A percentile compares a stretch with the other conserved stretches of the same genome.
Evolutionary conservation across 768 basidiomycete genomes (phyloP).

Genomic region (Pisolithus albus): DNA sequence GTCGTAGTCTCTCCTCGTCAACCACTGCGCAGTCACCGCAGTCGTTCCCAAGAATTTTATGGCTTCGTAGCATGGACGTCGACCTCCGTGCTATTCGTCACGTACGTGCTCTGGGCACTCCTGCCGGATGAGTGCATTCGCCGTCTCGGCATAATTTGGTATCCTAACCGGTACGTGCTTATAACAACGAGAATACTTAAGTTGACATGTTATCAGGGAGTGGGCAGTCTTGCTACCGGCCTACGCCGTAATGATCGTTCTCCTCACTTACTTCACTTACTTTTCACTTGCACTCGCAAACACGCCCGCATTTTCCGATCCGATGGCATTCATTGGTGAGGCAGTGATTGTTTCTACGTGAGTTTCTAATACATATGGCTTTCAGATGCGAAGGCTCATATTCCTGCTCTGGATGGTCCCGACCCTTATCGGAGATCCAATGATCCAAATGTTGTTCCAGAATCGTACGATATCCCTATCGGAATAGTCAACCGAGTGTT

Average conservation of each 20-base stretch:
- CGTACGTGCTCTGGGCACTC: slow-evolving; percentile 77
- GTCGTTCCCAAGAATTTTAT: slow-evolving; percentile 78
- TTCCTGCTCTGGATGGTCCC: slow-evolving; percentile 32
- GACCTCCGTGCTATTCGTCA: slow-evolving; percentile 60
- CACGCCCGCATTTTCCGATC: slow-evolving; percentile 65
- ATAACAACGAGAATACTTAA: not conserved
- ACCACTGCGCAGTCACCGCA: slow-evolving; percentile 41
- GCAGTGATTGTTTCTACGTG: slow-evolving; percentile 7
- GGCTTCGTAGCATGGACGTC: slow-evolving; percentile 86
- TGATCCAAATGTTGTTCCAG: slow-evolving; percentile 44
- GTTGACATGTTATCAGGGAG: slow-evolving; percentile 45
- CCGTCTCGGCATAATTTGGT: slow-evolving; percentile 70
- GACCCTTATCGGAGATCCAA: slow-evolving; percentile 48
- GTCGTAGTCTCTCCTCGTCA: slow-evolving; percentile 37
- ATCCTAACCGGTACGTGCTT: slow-evolving; percentile 69
- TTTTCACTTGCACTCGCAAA: slow-evolving; percentile 65
- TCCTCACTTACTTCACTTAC: slow-evolving; percentile 74
- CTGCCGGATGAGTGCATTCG: slow-evolving; percentile 66
- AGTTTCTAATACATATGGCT: slow-evolving; percentile 6
- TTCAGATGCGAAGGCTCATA: slow-evolving; percentile 51
- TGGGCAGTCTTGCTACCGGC: slow-evolving; percentile 81
- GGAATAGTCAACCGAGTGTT: slow-evolving; percentile 72
- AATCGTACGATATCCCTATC: slow-evolving; percentile 77
- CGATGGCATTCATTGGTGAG: slow-evolving; percentile 63
- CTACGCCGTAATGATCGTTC: slow-evolving; percentile 61